Evolutionary conservation across 495 filamentous ascomycete genomes (phyloP), one percentile per base, ranked within the genome.

Genomic region (Hypoxylon trugodes): DNA sequence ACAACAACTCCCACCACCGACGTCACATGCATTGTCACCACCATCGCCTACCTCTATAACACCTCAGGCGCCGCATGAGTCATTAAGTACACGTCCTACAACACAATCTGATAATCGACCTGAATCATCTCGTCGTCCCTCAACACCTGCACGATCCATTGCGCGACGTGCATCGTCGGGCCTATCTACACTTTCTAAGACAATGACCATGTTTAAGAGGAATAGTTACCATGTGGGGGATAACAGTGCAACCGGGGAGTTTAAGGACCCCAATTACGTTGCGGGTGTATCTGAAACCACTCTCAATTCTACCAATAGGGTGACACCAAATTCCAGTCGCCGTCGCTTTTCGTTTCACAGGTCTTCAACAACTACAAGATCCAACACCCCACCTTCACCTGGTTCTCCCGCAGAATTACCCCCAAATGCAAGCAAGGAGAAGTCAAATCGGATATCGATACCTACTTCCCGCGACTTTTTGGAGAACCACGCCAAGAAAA

Each of bases 321-420:
- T 43, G 32, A 57, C 49, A 51, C 56, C 66, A 10, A 57, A 57
- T 8, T 7, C 38, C 6, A 61, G 60, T 21, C 68, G 61, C 19
- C 76, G 79, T 24, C 76, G 79, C 22, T 81, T 77, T 72, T 84
- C 80, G 1, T 75, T 78, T 66, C 73, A 77, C 48, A 76, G 69
- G 50, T 81, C 80, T 26, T 72, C 69, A 54, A 59, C 66, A 50
- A 81, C 80, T 18, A 82, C 80, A n/a, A 73, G 79, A 61, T 83
- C 82, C 18, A 84, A 80, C 58, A 73, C 81, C 9, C 82, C 82
- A 15, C 82, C 82, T 2, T 84, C 82, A 19, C 82, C 80, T 9
- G 71, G 70, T 36, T 82, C 82, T 6, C 71, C 76, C 6, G 43
- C 73, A 13, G 77, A 77, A 50, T 75, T 68, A 66, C 62, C 64